Evolutionary conservation across 345 rosid species (phyloP), one percentile per base, ranked within the genome.

Genomic region (Salix caprea): DNA sequence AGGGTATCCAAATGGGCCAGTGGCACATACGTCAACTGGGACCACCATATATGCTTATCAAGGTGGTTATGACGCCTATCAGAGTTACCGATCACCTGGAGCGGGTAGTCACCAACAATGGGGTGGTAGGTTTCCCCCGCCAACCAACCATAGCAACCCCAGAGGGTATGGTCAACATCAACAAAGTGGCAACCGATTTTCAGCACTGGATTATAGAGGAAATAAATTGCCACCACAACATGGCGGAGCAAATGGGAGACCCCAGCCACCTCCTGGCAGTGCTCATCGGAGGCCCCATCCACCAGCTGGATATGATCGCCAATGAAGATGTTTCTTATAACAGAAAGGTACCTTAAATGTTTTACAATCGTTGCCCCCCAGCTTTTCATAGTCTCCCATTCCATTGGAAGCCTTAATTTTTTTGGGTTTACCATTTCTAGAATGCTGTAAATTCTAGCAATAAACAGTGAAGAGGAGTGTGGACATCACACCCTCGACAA

Each of bases 151-250:
- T 54, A 76, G 74, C 28, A 39, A 70, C 24, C 80, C 88, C 40
- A 71, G 85, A 70, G 89, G 88, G 15, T 85, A 78, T 71, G 76
- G 74, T 64, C 82, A 82, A 34, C 79, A 74, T 78, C 86, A 82
- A 74, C 79, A 75, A 60, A 67, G 85, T 37, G 72, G 73, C 61
- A 86, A 82, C 76, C 80, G 85, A 13, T 88, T 39, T 80, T 74
- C 91, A 2, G 80, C 86, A 0, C 70, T 85, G 36, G 89, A 82
- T 74, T 13, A 85, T 24, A 82, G 83, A 69, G 61, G 70, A 8
- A 70, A 76, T 68, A 73, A 65, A n/a, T 24, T 73, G 74, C 80
- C 80, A 0, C 77, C 79, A 19, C 78, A 72, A 8, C 72, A 67
- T 39, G 85, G 83, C 23, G 71, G 52, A 30, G 34, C 28, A 9